These are phyloP conservation scores for Rhizopus sp. DNA, from an alignment of 371 early-diverging fungal genomes.

Conservation along the genomic window DNA sequence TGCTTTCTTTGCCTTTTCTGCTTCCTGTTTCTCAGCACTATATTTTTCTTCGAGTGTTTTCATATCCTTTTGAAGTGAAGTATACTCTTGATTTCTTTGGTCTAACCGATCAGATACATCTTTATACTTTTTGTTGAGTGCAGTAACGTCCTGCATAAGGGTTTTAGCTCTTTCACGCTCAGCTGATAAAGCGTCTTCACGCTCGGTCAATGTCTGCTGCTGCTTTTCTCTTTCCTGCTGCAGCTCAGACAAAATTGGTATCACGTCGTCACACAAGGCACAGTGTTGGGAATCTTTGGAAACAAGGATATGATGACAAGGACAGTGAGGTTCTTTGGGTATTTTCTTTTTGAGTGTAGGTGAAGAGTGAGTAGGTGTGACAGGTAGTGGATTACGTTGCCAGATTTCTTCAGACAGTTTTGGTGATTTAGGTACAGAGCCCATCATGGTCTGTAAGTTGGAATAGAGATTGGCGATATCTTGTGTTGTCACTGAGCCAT, in stretches of 20 bases:
- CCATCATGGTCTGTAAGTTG: conserved; percentile 54
- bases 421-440: conserved; percentile 40
- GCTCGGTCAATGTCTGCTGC: conserved; percentile 32
- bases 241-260: conserved; percentile 45
- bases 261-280: conserved; percentile 48
- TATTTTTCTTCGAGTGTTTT: conserved; percentile 49
- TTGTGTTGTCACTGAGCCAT: conserved; percentile 50
- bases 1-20: conserved; percentile 76
- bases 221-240: conserved; percentile 35
- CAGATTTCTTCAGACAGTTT: not conserved
- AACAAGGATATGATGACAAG: conserved; percentile 38
- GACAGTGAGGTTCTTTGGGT: conserved; percentile 29
- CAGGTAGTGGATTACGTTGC: not conserved
- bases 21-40: conserved; percentile 72
- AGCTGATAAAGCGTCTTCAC: conserved; percentile 23
- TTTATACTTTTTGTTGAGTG: conserved; percentile 30
- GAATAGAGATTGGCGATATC: conserved; percentile 59
- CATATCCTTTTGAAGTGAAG: conserved; percentile 44
- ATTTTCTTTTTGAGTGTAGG: conserved; percentile 1
- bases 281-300: conserved; percentile 37
- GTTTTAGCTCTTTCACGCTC: conserved; percentile 19
- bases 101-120: conserved; percentile 35
- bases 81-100: conserved; percentile 32
- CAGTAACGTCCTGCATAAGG: conserved; percentile 25
- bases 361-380: conserved; percentile 9